These are phyloP conservation scores for Skeletonema costatum DNA, from an alignment of 108 stramenopile genomes.

Conservation along the genomic window DNA sequence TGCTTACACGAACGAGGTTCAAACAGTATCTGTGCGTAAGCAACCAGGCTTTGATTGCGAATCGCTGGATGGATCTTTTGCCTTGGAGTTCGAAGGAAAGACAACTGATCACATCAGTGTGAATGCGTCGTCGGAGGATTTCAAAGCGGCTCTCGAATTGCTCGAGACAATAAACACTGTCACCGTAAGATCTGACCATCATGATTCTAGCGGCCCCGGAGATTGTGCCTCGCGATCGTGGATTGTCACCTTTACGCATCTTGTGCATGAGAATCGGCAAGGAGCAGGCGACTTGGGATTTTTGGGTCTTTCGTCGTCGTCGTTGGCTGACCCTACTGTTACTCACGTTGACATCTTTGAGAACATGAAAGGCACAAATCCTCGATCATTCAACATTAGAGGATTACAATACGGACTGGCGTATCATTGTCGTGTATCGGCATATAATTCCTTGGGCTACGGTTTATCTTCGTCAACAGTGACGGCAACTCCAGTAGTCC, in stretches of 20 bases:
- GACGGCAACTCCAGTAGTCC: conserved; percentile 49
- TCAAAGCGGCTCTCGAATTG: conserved; percentile 68
- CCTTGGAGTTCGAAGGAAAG: conserved; percentile 74
- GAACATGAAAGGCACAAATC: conserved; percentile 59
- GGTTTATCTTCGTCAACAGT: conserved; percentile 52
- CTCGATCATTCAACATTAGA: conserved; percentile 49
- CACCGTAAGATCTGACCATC: conserved; percentile 55
- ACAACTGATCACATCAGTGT: conserved; percentile 55
- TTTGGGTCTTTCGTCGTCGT: conserved; percentile 31
- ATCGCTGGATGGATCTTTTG: conserved; percentile 62
- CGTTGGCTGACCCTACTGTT: conserved; percentile 30
- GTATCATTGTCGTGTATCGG: conserved; percentile 77
- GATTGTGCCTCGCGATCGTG: conserved; percentile 46
- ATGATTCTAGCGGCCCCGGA: conserved; percentile 27
- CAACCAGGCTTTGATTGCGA: conserved; percentile 38
- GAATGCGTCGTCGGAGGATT: conserved; percentile 55
- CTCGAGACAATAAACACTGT: conserved; percentile 78
- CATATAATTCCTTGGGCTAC: conserved; percentile 77
- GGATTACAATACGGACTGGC: conserved; percentile 53
- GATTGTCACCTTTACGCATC: conserved; percentile 78
- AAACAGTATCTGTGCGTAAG: conserved; percentile 57
- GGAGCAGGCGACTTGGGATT: conserved; percentile 81
- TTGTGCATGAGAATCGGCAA: conserved; percentile 66
- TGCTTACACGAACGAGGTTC: conserved; percentile 81
- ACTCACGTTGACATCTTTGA: conserved; percentile 47